A percentile compares a stretch with the other conserved stretches of the same genome.
These are phyloP conservation scores for Diaporthe sp. DNA, from an alignment of 2,329 filamentous ascomycete genomes.

Conservation along the genomic window DNA sequence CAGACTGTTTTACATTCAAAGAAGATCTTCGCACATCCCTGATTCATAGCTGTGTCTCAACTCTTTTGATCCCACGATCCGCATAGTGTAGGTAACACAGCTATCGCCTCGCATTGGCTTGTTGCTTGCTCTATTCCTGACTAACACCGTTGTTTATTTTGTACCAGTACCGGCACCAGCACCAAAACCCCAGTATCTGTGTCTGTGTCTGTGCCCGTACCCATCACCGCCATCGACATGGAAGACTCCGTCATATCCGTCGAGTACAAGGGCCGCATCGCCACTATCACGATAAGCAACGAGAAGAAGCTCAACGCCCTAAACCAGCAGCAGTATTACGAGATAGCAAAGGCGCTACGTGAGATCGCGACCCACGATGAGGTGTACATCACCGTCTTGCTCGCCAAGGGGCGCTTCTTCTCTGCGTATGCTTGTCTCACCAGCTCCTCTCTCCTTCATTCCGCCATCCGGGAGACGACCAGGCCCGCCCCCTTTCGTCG, in stretches of 20 bases:
- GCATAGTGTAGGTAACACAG: conserved; percentile 28
- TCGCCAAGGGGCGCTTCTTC: conserved; percentile 87
- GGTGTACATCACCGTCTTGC: conserved; percentile 86
- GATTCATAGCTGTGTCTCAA: conserved; percentile 17
- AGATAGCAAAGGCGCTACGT: conserved; percentile 79
- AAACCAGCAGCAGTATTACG: conserved; percentile 79
- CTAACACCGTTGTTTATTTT: conserved; percentile 4
- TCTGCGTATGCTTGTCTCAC: conserved; percentile 77
- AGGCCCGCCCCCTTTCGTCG: background rate
- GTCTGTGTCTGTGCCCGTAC: background rate
- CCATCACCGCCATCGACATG: conserved; percentile 47
- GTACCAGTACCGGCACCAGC: background rate
- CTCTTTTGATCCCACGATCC: conserved; percentile 20
- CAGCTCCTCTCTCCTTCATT: conserved; percentile 27
- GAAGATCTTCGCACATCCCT: conserved; percentile 10
- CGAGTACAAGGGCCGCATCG: conserved; percentile 77
- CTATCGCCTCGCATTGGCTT: conserved; percentile 8
- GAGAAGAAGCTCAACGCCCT: conserved; percentile 91
- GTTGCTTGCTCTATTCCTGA: background rate
- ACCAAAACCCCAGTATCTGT: background rate
- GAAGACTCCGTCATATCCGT: conserved; percentile 66
- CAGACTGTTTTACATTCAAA: conserved; percentile 29
- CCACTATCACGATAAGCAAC: conserved; percentile 89
- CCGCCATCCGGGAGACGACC: conserved; percentile 11
- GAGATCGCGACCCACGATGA: conserved; percentile 85